A percentile compares a stretch with the other conserved stretches of the same genome.
Evolutionary conservation across 305 asterid genomes (phyloP).

Genomic region (Rubia tinctorum): DNA sequence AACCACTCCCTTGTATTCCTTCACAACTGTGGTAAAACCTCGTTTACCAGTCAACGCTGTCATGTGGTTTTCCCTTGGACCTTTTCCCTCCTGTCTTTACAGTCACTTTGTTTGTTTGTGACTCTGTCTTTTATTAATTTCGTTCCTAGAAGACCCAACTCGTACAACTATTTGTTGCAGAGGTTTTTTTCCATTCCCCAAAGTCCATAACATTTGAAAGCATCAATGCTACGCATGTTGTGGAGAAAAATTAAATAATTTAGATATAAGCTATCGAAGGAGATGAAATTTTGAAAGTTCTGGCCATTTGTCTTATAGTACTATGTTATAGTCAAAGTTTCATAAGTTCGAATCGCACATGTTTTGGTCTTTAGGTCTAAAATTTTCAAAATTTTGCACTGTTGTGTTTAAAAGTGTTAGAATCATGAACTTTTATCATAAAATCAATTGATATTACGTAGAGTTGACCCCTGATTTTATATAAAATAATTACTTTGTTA

Average conservation of each 20-base stretch:
- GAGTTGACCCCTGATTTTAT: no score
- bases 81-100: conserved; percentile 2
- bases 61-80: conserved; percentile 1
- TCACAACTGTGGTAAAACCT: background rate
- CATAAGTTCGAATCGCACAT: no score
- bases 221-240: no score
- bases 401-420: no score
- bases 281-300: background rate
- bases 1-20: conserved; percentile 2
- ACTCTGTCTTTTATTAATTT: background rate
- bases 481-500: no score
- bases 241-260: background rate
- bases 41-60: conserved; percentile 15
- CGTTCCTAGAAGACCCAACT: background rate
- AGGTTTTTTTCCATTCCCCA: background rate
- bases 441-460: no score
- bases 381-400: no score
- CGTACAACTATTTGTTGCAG: background rate
- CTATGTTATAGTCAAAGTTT: no score
- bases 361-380: no score
- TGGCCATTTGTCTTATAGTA: background rate
- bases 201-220: background rate
- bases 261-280: background rate
- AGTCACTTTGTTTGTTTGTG: background rate
- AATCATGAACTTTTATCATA: no score